These are phyloP conservation scores for Hemileccinum impolitum DNA, from an alignment of 768 basidiomycete genomes.

Conservation along the genomic window DNA sequence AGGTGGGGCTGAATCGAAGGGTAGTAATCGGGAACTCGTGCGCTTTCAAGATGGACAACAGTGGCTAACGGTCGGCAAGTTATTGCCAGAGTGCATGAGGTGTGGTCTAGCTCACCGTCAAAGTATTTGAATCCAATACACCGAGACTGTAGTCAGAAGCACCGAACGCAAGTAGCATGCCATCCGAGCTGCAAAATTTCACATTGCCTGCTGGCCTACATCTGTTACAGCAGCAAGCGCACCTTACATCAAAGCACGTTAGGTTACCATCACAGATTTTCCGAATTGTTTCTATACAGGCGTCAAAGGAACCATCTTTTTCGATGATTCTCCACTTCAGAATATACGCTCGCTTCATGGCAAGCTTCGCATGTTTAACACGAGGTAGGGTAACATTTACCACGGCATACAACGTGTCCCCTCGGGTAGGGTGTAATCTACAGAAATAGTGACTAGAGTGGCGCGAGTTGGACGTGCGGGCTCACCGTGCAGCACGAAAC, in stretches of 20 bases:
- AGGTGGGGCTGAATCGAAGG: slow-evolving; percentile 81
- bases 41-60: slow-evolving; percentile 84
- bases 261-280: slow-evolving; percentile 78
- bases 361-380: slow-evolving; percentile 47
- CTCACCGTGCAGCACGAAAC: slow-evolving; percentile 64
- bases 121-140: slow-evolving; percentile 72
- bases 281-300: slow-evolving; percentile 47
- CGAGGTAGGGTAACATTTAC: slow-evolving; percentile 68
- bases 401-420: slow-evolving; percentile 60
- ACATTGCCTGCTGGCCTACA: slow-evolving; percentile 2
- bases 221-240: slow-evolving; percentile 15
- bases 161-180: slow-evolving; percentile 80
- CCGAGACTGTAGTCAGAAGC: slow-evolving; percentile 85
- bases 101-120: slow-evolving; percentile 54
- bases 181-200: slow-evolving; percentile 59
- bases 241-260: slow-evolving; percentile 91
- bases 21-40: slow-evolving; percentile 94
- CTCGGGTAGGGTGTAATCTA: slow-evolving; percentile 57
- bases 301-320: slow-evolving; percentile 65
- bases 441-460: slow-evolving; percentile 8
- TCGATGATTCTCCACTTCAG: slow-evolving; percentile 69
- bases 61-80: slow-evolving; percentile 51
- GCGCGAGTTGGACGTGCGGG: neutral
- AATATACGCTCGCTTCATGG: slow-evolving; percentile 59
- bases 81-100: neutral